A percentile compares a stretch with the other conserved stretches of the same genome.
Conservation (phyloP, 108 stramenopile species). For the Nitzschia inconspicua region DNA sequence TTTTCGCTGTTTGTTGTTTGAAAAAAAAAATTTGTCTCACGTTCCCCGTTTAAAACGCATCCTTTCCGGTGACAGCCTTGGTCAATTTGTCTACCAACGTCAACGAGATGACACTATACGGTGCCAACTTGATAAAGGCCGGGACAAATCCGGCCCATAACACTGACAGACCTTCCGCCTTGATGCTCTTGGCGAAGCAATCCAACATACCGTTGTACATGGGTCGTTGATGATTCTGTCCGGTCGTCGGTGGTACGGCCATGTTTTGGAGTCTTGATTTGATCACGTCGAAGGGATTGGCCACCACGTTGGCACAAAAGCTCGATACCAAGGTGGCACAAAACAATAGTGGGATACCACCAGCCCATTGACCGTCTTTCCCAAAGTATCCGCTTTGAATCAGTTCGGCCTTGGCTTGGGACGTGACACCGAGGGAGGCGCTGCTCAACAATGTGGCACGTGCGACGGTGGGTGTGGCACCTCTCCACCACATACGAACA, state of each 20-base stretch:
- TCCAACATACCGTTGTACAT: slow-evolving; percentile 55
- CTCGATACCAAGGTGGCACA: slow-evolving; percentile 56
- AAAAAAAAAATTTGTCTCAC: too few species aligned
- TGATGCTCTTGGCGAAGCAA: slow-evolving; percentile 51
- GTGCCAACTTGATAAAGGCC: slow-evolving; percentile 75
- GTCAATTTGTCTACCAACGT: slow-evolving; percentile 68
- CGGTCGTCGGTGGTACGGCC: slow-evolving; percentile 16
- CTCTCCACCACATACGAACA: slow-evolving; percentile 43
- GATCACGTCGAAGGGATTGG: slow-evolving; percentile 77
- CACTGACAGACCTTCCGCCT: slow-evolving; percentile 46
- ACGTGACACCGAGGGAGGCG: slow-evolving; percentile 59
- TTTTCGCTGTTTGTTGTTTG: too few species aligned
- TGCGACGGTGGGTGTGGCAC: slow-evolving; percentile 63
- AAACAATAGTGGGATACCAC: slow-evolving; percentile 59
- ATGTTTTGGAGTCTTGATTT: slow-evolving; percentile 63
- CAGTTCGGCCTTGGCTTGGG: slow-evolving; percentile 56
- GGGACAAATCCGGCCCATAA: slow-evolving; percentile 67
- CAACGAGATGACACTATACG: slow-evolving; percentile 68
- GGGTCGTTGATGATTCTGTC: slow-evolving; percentile 26
- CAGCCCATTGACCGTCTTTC: slow-evolving; percentile 41
- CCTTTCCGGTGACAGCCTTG: slow-evolving; percentile 56
- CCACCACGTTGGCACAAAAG: slow-evolving; percentile 61
- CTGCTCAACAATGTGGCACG: slow-evolving; percentile 60
- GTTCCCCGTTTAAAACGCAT: slow-evolving; percentile 51
- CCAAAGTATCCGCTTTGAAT: slow-evolving; percentile 46